Conservation (phyloP, 331 rosid genomes). For the Quercus tomentella region DNA sequence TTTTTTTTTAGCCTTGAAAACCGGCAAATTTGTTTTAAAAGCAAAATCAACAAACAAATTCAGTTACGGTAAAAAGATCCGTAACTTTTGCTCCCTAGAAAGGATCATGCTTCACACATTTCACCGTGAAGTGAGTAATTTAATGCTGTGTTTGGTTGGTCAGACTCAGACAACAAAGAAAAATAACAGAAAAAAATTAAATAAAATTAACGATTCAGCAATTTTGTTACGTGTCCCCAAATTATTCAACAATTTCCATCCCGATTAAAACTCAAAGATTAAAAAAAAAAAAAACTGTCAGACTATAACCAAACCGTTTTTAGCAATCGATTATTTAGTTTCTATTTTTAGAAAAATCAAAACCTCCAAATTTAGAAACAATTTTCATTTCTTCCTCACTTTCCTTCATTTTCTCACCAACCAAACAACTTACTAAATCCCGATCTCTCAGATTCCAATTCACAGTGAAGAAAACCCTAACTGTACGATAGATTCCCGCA, state of each 20-base stretch:
- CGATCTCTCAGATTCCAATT: not conserved
- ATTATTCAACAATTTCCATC: not conserved
- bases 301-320: not conserved
- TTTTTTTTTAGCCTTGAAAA: not conserved
- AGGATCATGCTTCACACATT: not conserved
- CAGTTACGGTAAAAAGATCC: not conserved
- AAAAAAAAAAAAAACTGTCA: not conserved
- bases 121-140: not conserved
- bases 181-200: not conserved
- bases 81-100: not conserved
- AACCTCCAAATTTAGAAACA: not conserved
- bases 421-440: slow-evolving; percentile 1
- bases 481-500: too few species aligned
- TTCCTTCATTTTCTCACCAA: slow-evolving; percentile 5
- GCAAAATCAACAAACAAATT: not conserved
- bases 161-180: not conserved
- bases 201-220: not conserved
- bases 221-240: not conserved
- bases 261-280: too few species aligned
- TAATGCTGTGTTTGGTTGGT: not conserved
- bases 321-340: not conserved
- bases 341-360: not conserved
- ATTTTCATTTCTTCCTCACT: not conserved
- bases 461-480: not conserved
- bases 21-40: not conserved